Conservation (phyloP, 2,329 filamentous ascomycete species). For the Beauveria brongniartii region DNA sequence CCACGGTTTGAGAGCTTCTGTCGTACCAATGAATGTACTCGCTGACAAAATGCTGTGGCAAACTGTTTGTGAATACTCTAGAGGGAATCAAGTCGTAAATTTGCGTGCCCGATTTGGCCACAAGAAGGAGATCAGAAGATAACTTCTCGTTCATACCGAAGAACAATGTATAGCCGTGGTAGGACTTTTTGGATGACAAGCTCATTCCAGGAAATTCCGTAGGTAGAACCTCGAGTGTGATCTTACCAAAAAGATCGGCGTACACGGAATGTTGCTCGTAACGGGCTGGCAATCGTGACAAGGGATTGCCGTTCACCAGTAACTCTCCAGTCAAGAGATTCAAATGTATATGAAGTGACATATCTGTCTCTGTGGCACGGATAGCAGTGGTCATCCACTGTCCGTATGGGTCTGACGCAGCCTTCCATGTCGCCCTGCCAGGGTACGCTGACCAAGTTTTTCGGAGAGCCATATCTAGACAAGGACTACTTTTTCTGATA, state of each 20-base stretch:
- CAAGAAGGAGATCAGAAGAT: neutral
- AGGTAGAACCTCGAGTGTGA: neutral
- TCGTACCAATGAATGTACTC: conserved; percentile 6
- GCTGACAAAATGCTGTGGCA: neutral
- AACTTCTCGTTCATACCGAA: neutral
- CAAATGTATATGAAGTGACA: conserved; percentile 11
- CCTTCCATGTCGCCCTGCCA: neutral
- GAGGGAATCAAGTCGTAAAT: neutral
- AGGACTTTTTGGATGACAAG: neutral
- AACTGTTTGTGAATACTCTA: neutral
- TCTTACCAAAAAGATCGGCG: neutral
- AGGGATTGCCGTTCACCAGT: neutral
- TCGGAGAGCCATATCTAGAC: neutral
- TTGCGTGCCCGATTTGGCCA: neutral
- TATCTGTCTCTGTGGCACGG: neutral
- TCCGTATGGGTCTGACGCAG: neutral
- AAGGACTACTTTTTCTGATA: neutral
- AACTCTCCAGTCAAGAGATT: conserved; percentile 2
- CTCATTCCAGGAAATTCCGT: neutral
- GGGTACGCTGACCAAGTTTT: neutral
- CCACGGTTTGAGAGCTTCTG: neutral
- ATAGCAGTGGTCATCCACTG: neutral
- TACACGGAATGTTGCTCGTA: neutral
- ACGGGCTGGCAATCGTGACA: neutral
- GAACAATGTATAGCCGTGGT: neutral